Evolutionary conservation across 1,139 yeast species (phyloP).

Genomic region (Candida freyschussii): DNA sequence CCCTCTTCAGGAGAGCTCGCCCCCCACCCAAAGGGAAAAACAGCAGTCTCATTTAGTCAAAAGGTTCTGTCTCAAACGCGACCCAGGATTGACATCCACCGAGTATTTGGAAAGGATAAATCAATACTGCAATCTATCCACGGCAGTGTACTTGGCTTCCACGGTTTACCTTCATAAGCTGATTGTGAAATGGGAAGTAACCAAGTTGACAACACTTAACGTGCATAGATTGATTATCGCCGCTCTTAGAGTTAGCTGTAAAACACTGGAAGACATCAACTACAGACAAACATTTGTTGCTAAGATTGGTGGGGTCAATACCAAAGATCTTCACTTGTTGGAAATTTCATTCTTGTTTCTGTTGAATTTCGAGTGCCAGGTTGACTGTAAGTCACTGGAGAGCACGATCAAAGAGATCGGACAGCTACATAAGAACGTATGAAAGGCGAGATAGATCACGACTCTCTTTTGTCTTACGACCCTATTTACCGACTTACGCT

Average conservation of each 20-base stretch:
- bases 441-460: too few species aligned
- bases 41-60: constrained; percentile 23
- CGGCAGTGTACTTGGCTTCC: constrained; percentile 39
- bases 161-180: constrained; percentile 32
- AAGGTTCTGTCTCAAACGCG: constrained; percentile 35
- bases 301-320: constrained; percentile 47
- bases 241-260: constrained; percentile 44
- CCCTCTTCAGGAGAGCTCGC: constrained; percentile 2
- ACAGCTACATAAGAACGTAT: constrained; percentile 4
- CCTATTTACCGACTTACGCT: too few species aligned
- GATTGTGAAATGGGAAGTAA: constrained; percentile 26
- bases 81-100: constrained; percentile 32
- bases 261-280: constrained; percentile 46
- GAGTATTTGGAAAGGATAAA: constrained; percentile 37
- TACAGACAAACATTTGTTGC: constrained; percentile 48
- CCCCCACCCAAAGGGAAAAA: too few species aligned
- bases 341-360: constrained; percentile 44
- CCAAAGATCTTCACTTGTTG: constrained; percentile 38
- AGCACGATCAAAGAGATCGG: constrained; percentile 8
- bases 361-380: constrained; percentile 29
- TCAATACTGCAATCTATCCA: constrained; percentile 38
- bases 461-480: too few species aligned
- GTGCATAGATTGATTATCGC: constrained; percentile 47
- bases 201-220: constrained; percentile 37
- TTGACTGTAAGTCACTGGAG: constrained; percentile 9